phyloP scores from a whole-genome alignment of 371 early-diverging fungal genomes.

The Dinochytrium kinnereticum region DNA sequence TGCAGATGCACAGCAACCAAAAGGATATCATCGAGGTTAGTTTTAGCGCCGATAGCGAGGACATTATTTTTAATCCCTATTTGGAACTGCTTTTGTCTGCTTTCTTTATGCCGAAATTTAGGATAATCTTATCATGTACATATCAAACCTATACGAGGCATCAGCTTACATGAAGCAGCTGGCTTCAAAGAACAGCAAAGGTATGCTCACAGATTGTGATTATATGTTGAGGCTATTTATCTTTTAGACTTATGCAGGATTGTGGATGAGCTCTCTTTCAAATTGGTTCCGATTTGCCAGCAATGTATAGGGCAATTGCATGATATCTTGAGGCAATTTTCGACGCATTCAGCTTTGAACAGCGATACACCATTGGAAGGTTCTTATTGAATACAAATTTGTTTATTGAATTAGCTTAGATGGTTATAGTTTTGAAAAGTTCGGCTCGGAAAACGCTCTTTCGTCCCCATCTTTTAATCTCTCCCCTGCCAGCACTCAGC shows the following conservation, averaged over 20 bases:
- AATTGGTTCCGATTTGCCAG: conserved; percentile 3
- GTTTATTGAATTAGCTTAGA: not conserved
- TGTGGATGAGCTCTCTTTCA: not conserved
- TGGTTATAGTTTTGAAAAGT: not conserved
- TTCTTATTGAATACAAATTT: not conserved
- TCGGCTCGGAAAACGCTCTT: not conserved
- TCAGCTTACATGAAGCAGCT: not conserved
- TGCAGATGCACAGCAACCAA: too few relatives aligned
- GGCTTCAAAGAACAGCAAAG: not conserved
- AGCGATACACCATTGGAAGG: too few relatives aligned
- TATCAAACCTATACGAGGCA: not conserved
- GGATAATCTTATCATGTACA: not conserved
- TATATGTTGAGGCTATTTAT: not conserved
- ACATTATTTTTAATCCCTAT: too few relatives aligned
- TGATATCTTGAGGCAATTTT: not conserved
- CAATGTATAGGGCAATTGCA: not conserved
- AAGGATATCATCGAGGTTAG: too few relatives aligned
- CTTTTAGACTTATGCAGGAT: not conserved
- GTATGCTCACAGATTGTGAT: not conserved
- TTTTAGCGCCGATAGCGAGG: too few relatives aligned
- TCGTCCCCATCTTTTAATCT: not conserved
- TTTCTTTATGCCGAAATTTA: conserved; percentile 10
- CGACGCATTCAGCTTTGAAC: not conserved
- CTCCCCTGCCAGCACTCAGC: not conserved
- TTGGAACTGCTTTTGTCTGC: too few relatives aligned